Evolutionary conservation across 169 alveolate species (phyloP), one percentile per base, ranked within the genome.

Genomic region (Sarcocystis neurona): DNA sequence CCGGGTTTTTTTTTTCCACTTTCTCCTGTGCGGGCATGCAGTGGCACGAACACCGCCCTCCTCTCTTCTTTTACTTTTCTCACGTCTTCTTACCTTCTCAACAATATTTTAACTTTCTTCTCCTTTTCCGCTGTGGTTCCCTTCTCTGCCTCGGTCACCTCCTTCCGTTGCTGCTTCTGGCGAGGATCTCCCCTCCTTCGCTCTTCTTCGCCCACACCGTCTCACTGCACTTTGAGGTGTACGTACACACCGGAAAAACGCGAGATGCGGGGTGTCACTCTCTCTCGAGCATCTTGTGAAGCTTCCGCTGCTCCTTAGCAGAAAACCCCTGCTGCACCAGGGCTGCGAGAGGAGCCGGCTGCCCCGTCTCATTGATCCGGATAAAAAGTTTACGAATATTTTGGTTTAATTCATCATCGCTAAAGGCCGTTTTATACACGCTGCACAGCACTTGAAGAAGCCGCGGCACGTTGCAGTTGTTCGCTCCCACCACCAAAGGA

Each of bases 331-430:
- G 41, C 56, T 63, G 78, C 15, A 48, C 34, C 30, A 82, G 63
- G 2, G 68, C 78, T 12, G 68, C 88, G 8, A 82, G 63, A 46
- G 88, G 88, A 1, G 88, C 88, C 18, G 88, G 88, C 63, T 82
- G 78, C 0, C 63, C 53, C 0, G 82, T 27, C 20, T n/a, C n/a
- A n/a, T 46, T 43, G 53, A 84, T 66, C 70, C 66, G 75, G 8
- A 27, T 41, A 23, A 84, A 66, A 5, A 84, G 82, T 27, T 63
- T n/a, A 1, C 30, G 39, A 34, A 66, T 84, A 10, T 60, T 80
- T 32, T 20, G n/a, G 34, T 84, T 70, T 37, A 60, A n/a, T 0
- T 84, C 89, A 15, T n/a, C 58, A 37, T 60, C 82, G 0, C 72
- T n/a, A 60, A 60, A 84, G 56, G 27, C 70, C 41, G 89, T 84